Conservation (phyloP, 2,329 filamentous ascomycete species). For the Lasiodiplodia sp. region DNA sequence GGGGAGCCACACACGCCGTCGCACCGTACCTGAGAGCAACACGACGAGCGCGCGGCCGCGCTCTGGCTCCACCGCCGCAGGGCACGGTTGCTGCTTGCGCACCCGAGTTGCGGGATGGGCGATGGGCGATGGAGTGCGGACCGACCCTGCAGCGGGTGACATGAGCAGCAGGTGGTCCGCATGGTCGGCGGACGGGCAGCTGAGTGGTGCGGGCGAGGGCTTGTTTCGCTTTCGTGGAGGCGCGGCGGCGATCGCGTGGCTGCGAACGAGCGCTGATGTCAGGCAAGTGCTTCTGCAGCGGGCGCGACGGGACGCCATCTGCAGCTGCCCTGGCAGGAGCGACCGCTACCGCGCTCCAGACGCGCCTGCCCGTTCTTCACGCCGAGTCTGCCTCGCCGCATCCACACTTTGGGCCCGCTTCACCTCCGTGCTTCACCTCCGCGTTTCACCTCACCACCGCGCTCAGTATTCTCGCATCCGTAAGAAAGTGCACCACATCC, state of each 20-base stretch:
- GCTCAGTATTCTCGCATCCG: neutral
- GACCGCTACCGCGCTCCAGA: neutral
- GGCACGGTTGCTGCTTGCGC: neutral
- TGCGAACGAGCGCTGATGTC: constrained; percentile 21
- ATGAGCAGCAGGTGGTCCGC: constrained; percentile 20
- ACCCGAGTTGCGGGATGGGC: neutral
- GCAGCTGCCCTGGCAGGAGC: constrained; percentile 3
- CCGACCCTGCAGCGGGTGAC: constrained; percentile 22
- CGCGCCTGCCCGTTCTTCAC: no score
- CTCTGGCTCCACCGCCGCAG: neutral
- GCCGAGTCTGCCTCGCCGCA: constrained; percentile 15
- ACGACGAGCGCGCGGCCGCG: neutral
- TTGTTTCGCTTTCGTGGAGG: constrained; percentile 6
- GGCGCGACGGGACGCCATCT: neutral
- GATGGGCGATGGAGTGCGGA: neutral
- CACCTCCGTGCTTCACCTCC: neutral
- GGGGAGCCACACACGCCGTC: constrained; percentile 5
- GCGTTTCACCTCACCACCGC: neutral
- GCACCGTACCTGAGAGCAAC: constrained; percentile 23
- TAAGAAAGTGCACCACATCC: neutral
- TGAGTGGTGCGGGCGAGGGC: constrained; percentile 10
- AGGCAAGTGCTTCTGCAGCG: constrained; percentile 14
- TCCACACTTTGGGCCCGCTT: neutral
- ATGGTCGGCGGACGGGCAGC: constrained; percentile 5
- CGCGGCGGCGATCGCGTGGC: constrained; percentile 10